Evolutionary conservation across 192 early-diverging fungal genomes (phyloP).

Genomic region (Dissophora globulifera): DNA sequence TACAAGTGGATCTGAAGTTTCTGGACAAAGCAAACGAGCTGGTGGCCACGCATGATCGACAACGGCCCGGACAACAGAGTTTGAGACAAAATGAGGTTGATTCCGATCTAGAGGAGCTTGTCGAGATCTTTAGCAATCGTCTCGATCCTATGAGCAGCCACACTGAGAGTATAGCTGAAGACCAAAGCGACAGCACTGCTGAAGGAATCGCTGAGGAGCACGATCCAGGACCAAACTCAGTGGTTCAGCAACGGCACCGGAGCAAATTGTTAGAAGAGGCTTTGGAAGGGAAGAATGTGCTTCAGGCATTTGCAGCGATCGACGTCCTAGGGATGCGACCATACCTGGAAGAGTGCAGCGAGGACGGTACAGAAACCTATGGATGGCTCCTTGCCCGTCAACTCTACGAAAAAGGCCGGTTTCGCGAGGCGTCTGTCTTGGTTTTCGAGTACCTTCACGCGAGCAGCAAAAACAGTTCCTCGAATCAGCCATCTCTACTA

Average conservation of each 20-base stretch:
- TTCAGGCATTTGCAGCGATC: constrained; percentile 17
- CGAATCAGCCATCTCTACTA: too few relatives aligned
- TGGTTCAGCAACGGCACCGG: constrained; percentile 17
- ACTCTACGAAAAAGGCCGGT: constrained; percentile 10
- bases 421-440: constrained; percentile 10
- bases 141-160: not conserved
- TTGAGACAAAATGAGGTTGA: not conserved
- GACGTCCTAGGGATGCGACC: constrained; percentile 18
- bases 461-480: too few relatives aligned
- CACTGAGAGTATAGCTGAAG: not conserved
- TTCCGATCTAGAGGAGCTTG: not conserved
- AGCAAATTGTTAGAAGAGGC: constrained; percentile 20
- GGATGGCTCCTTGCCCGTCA: constrained; percentile 16
- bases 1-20: not conserved
- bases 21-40: not conserved
- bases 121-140: not conserved
- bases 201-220: not conserved
- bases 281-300: not conserved
- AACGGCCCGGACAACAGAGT: not conserved
- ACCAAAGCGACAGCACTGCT: too few relatives aligned
- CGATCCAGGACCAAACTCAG: not conserved
- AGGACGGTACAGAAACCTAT: not conserved
- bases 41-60: not conserved
- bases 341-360: not conserved
- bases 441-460: constrained; percentile 15